Evolutionary conservation across 768 basidiomycete genomes (phyloP).

Genomic region (Tephrocybe rancida): DNA sequence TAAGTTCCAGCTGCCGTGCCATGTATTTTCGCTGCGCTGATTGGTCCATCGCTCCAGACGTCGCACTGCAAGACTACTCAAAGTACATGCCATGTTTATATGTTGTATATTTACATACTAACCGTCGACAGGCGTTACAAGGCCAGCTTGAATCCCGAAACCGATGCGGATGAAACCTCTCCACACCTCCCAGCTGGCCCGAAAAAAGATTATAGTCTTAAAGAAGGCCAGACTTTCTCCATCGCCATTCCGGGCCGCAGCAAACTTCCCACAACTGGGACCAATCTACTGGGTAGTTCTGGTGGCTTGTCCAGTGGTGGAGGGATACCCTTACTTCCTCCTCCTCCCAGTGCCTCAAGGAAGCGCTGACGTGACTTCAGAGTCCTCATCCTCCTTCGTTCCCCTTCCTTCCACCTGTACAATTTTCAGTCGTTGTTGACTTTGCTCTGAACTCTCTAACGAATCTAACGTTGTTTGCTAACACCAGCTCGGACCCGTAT

Average conservation of each 20-base stretch:
- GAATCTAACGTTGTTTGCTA: too few species aligned
- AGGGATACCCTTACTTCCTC: slow-evolving; percentile 74
- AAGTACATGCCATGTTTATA: slow-evolving; percentile 47
- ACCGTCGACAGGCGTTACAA: slow-evolving; percentile 54
- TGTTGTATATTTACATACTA: slow-evolving; percentile 3
- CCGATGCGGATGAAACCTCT: slow-evolving; percentile 49
- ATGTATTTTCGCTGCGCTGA: slow-evolving; percentile 7
- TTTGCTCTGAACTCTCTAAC: too few species aligned
- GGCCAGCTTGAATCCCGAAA: slow-evolving; percentile 59
- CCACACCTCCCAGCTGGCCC: slow-evolving; percentile 75
- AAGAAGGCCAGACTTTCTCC: slow-evolving; percentile 93
- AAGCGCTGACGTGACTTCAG: slow-evolving; percentile 35
- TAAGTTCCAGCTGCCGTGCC: slow-evolving; percentile 39
- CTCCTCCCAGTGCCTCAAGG: slow-evolving; percentile 73
- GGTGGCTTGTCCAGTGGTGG: slow-evolving; percentile 32
- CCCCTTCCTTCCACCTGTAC: too few species aligned
- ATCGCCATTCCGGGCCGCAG: slow-evolving; percentile 87
- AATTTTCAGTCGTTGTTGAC: too few species aligned
- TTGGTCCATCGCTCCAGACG: slow-evolving; percentile 48
- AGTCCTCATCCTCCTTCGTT: too few species aligned
- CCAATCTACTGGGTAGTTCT: slow-evolving; percentile 36
- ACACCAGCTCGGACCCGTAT: too few species aligned
- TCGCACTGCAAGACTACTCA: slow-evolving; percentile 84
- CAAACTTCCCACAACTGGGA: slow-evolving; percentile 34
- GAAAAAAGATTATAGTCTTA: slow-evolving; percentile 92